Percentiles rank a stretch among this genome's conserved stretches.
These are phyloP conservation scores for Ceratocystis destructans DNA, from an alignment of 2,329 filamentous ascomycete species.

Conservation along the genomic window DNA sequence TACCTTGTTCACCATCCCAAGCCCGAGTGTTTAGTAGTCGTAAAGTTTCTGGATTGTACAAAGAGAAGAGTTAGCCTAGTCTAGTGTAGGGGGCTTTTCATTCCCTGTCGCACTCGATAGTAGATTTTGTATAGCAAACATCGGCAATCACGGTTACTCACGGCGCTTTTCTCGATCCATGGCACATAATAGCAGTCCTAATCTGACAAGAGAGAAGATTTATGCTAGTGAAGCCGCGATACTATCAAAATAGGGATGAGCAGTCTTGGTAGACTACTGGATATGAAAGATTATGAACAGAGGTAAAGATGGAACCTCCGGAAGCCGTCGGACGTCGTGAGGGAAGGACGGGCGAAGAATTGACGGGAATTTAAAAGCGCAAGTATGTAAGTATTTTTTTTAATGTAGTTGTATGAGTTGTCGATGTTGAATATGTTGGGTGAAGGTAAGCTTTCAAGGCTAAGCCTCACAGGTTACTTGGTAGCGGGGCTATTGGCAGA, in stretches of 20 bases:
- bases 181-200: constrained; percentile 18
- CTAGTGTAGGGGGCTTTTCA: too few relatives aligned
- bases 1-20: constrained; percentile 83
- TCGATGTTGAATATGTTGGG: too few relatives aligned
- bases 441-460: neutral
- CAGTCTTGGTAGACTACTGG: too few relatives aligned
- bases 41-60: constrained; percentile 31
- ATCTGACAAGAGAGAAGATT: constrained; percentile 1
- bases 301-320: too few relatives aligned
- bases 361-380: neutral
- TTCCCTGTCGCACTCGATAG: too few relatives aligned
- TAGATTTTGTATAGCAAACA: too few relatives aligned
- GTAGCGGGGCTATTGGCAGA: neutral
- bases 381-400: neutral
- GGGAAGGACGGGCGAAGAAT: neutral
- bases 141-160: neutral
- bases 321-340: too few relatives aligned
- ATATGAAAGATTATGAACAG: too few relatives aligned
- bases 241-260: too few relatives aligned
- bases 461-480: neutral
- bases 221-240: neutral
- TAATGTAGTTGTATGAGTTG: neutral
- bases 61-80: neutral
- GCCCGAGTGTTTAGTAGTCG: constrained; percentile 74
- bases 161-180: constrained; percentile 20